A percentile compares a stretch with the other conserved stretches of the same genome.
Evolutionary conservation across 108 stramenopile genomes (phyloP).

Genomic region (Parietichytrium sp.): DNA sequence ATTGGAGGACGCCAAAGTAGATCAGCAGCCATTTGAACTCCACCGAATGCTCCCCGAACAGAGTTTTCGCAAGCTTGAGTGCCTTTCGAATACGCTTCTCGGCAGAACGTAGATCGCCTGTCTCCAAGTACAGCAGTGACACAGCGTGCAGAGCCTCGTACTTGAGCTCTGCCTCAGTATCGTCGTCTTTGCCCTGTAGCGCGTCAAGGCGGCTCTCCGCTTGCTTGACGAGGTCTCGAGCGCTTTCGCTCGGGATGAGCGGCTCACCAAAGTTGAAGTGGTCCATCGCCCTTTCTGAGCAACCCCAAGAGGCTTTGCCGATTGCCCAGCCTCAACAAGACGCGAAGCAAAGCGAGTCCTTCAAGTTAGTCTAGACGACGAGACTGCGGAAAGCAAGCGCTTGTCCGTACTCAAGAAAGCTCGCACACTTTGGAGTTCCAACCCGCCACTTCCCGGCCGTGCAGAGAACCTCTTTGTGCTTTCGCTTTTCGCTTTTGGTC

Average conservation of each 20-base stretch:
- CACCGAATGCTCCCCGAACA: conserved; percentile 10
- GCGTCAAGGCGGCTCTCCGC: neutral
- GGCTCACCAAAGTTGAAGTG: neutral
- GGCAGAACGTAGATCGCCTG: neutral
- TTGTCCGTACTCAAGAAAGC: no score
- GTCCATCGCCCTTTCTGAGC: no score
- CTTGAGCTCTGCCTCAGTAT: neutral
- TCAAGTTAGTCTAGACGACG: no score
- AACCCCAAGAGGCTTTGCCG: no score
- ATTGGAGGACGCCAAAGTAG: conserved; percentile 27
- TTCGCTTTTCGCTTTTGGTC: no score
- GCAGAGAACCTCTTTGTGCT: no score
- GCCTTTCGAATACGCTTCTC: neutral
- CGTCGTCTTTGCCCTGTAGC: neutral
- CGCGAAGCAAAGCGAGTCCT: no score
- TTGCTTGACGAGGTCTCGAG: neutral
- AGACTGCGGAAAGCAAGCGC: no score
- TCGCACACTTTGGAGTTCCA: no score
- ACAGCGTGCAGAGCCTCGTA: conserved; percentile 2
- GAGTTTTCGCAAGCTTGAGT: conserved; percentile 1
- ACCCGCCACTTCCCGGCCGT: no score
- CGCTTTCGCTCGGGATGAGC: neutral
- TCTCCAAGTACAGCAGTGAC: conserved; percentile 20
- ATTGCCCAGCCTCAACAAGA: no score
- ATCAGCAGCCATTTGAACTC: conserved; percentile 17